phyloP scores from a whole-genome alignment of 148 eudicot species.

The Hydrangea macrophylla region DNA sequence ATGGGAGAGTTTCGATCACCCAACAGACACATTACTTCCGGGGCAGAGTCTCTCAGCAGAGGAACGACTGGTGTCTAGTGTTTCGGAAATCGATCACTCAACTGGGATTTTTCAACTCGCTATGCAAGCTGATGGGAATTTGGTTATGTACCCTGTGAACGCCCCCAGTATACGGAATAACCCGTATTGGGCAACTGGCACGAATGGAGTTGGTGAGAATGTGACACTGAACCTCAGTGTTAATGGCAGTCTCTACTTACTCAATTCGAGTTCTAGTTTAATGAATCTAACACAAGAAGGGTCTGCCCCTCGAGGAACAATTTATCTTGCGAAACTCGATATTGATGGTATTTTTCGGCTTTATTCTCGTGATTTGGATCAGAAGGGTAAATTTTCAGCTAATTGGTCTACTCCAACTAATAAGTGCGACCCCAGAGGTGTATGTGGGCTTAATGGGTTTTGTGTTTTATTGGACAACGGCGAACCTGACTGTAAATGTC shows the following conservation, averaged over 20 bases:
- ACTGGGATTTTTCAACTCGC: slow-evolving; percentile 21
- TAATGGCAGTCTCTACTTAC: slow-evolving; percentile 25
- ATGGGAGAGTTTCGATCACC: slow-evolving; percentile 38
- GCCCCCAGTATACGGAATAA: not conserved
- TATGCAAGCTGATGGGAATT: slow-evolving; percentile 30
- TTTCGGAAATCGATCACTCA: slow-evolving; percentile 12
- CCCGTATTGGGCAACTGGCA: slow-evolving; percentile 15
- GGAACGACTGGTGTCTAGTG: slow-evolving; percentile 13
- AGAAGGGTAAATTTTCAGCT: slow-evolving; percentile 8
- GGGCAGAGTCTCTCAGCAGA: slow-evolving; percentile 17
- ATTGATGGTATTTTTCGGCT: slow-evolving; percentile 35
- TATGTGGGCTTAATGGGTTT: slow-evolving; percentile 33
- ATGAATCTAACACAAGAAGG: slow-evolving; percentile 18
- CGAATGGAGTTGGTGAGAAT: not conserved
- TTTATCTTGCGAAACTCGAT: slow-evolving; percentile 18
- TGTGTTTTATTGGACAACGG: slow-evolving; percentile 21
- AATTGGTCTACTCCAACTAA: slow-evolving; percentile 15
- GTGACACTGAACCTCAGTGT: slow-evolving; percentile 24
- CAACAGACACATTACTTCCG: slow-evolving; percentile 29
- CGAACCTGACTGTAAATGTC: slow-evolving; percentile 19
- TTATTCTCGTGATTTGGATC: slow-evolving; percentile 13
- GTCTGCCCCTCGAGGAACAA: not conserved
- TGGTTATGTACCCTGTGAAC: slow-evolving; percentile 21
- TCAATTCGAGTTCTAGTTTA: slow-evolving; percentile 10
- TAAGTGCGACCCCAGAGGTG: slow-evolving; percentile 24